phyloP scores from a whole-genome alignment of 1,139 yeast species.

The Lodderomyces jiufengensis region DNA sequence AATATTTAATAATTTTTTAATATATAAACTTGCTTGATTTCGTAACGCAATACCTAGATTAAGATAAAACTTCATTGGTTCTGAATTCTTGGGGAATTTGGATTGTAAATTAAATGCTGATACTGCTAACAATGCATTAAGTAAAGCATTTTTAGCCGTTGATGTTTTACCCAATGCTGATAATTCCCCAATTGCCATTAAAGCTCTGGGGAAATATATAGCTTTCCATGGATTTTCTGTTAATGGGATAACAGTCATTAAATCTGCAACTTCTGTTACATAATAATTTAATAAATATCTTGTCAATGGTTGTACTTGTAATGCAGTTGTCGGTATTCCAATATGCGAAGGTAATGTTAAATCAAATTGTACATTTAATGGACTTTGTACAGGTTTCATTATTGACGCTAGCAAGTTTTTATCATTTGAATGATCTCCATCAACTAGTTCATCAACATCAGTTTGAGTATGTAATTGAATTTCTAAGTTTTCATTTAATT shows the following conservation, averaged over 20 bases:
- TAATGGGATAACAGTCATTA: constrained; percentile 83
- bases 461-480: constrained; percentile 40
- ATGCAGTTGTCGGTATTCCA: constrained; percentile 57
- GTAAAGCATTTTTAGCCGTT: constrained; percentile 69
- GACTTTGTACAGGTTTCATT: constrained; percentile 48
- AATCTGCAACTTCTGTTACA: constrained; percentile 75
- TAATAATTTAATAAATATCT: constrained; percentile 71
- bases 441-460: constrained; percentile 33
- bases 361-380: constrained; percentile 37
- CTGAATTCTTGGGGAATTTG: constrained; percentile 57
- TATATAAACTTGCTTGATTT: constrained; percentile 68
- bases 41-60: constrained; percentile 71
- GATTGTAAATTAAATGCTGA: constrained; percentile 79
- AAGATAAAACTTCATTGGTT: constrained; percentile 65
- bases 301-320: constrained; percentile 63
- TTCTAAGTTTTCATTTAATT: constrained; percentile 40
- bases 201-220: constrained; percentile 77
- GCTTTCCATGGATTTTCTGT: constrained; percentile 87
- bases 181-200: constrained; percentile 77
- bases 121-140: constrained; percentile 79
- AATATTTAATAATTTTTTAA: constrained; percentile 46
- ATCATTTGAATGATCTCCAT: constrained; percentile 31
- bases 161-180: constrained; percentile 73
- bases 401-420: constrained; percentile 41
- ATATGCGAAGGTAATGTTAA: constrained; percentile 26